Evolutionary conservation across 2,329 filamentous ascomycete genomes (phyloP).

Genomic region (Nectriaceae sp.): DNA sequence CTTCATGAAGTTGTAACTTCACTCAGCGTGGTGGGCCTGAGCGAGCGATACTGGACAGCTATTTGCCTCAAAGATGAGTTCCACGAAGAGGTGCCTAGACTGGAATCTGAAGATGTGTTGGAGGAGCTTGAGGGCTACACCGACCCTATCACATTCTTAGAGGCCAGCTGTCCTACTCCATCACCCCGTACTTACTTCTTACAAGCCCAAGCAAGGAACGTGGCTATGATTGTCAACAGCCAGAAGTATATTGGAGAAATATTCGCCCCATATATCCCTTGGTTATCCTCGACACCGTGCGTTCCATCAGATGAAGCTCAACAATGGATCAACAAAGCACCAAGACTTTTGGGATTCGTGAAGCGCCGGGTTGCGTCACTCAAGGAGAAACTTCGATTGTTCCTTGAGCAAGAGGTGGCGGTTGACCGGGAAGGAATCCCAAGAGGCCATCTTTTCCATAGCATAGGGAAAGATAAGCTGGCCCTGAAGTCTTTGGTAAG

Average conservation of each 20-base stretch:
- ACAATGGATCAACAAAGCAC: constrained; percentile 1
- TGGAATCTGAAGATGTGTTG: constrained; percentile 2
- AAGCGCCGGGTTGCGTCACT: neutral
- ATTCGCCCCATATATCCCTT: constrained; percentile 1
- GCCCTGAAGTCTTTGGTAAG: no score
- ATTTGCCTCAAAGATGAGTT: constrained; percentile 4
- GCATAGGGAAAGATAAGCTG: no score
- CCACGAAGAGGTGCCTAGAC: neutral
- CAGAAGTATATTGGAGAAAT: neutral
- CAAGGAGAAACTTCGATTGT: neutral
- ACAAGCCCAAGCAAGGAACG: neutral
- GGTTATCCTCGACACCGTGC: constrained; percentile 3
- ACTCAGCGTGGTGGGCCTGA: constrained; percentile 6
- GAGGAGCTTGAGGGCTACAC: neutral
- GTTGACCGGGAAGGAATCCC: constrained; percentile 1
- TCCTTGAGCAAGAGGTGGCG: neutral
- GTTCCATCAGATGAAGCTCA: no score
- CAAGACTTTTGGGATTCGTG: neutral
- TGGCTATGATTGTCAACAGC: neutral
- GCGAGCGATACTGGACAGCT: constrained; percentile 6
- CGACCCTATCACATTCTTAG: constrained; percentile 10
- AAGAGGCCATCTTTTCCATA: no score
- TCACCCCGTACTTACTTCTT: constrained; percentile 13
- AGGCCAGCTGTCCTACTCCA: neutral
- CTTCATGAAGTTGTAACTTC: constrained; percentile 7